Base-by-base conservation (phyloP, 148 eudicot genomes). In the Linanthus parryae region DNA sequence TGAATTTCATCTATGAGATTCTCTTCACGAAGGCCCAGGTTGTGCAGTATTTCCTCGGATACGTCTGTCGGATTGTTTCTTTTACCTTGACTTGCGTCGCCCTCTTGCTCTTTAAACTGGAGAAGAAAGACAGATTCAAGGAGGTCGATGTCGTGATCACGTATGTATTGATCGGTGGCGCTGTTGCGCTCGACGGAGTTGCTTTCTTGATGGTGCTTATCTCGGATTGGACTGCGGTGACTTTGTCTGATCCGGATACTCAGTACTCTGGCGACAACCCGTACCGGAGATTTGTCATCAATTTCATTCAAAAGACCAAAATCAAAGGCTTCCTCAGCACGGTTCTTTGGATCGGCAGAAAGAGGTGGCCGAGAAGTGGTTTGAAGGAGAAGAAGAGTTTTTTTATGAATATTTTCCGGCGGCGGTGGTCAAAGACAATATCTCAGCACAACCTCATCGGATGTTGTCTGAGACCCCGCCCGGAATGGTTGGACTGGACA, bases 221-320 rank as follows among this genome's bases (percentile, higher is more conserved):
- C 18, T 78, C 79, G 0, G 79, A 71, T 15, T 64, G 72, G 75
- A 48, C 46, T 18, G 48, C 52, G 13, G 63, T 70, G 29, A 28
- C 30, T 35, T 17, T 59, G 14, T 19, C 15, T 21, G 24, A 63
- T 27, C 33, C 55, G 0, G 16, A 49, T 2, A 13, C 10, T 30
- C 21, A 26, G 1, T 18, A n/a, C n/a, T n/a, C n/a, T n/a, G n/a
- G n/a, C n/a, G n/a, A n/a, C n/a, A n/a, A n/a, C n/a, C n/a, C n/a
- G n/a, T n/a, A n/a, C n/a, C n/a, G n/a, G n/a, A n/a, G n/a, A n/a
- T n/a, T n/a, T n/a, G n/a, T n/a, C n/a, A n/a, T n/a, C n/a, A n/a
- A n/a, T n/a, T n/a, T n/a, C n/a, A n/a, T n/a, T n/a, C n/a, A n/a
- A n/a, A n/a, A n/a, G n/a, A n/a, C 54, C 11, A 1, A 1, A 1